Base-by-base conservation (phyloP, 75 land plant species). In the Isoetes taiwanensis region DNA sequence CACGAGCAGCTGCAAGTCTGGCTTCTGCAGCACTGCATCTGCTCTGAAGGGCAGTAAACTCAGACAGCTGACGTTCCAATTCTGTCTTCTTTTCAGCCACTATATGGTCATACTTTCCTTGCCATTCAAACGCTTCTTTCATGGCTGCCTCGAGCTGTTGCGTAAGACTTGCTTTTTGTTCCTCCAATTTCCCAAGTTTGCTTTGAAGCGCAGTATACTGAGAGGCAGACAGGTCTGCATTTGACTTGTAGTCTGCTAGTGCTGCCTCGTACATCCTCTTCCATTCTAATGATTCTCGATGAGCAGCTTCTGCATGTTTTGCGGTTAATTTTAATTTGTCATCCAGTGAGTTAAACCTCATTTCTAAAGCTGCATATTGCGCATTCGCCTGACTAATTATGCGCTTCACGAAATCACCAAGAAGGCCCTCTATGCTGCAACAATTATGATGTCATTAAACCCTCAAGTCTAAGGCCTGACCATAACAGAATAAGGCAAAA, bases 21-120 rank as follows among this genome's bases (percentile, higher is more conserved):
- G 90, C 98, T 61, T 93, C 98, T 39, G 87, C 80, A 63, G 87
- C 72, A 80, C 75, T 79, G 40, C 56, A 72, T 57, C 84, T 69
- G 33, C 78, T 80, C 64, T 76, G 86, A 26, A 91, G 73, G 2
- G 66, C 61, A 21, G 68, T 70, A 56, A 82, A 63, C 66, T 85
- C 84, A 19, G 83, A 46, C n/a, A 6, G 16, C 4, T 46, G 50
- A 19, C 50, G 16, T 23, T 46, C 50, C 16, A 19, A 19, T n/a
- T 6, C 50, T 46, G 16, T 19, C 12, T 23, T 5, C 4, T 23
- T 16, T 5, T 46, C 50, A 6, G 21, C 50, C 6, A n/a, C 16
- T n/a, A n/a, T 23, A 46, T 72, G 78, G 28, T 88, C 90, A 68
- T 76, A 78, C 67, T 76, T 77, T 34, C 69, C 73, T 61, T 82